phyloP scores from a whole-genome alignment of 306 rosid species.

The Cicer cuneatum region DNA sequence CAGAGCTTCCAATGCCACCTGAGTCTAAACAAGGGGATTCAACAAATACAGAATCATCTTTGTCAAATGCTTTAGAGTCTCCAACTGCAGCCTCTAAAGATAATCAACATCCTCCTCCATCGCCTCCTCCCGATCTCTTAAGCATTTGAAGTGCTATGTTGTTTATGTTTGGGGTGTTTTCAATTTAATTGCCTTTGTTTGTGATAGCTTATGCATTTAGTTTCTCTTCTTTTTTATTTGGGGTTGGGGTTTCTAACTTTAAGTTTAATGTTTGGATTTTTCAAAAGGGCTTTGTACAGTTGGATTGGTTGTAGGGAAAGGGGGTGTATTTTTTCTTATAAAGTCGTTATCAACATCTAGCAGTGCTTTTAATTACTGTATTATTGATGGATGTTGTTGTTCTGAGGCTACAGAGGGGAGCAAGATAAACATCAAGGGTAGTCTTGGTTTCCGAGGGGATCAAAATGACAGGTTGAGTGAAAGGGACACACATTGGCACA shows the following conservation, averaged over 20 bases:
- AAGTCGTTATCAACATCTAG: slow-evolving; percentile 45
- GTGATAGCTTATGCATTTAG: slow-evolving; percentile 41
- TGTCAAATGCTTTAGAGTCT: slow-evolving; percentile 57
- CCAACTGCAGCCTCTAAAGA: slow-evolving; percentile 54
- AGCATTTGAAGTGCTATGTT: slow-evolving; percentile 66
- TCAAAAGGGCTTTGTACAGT: slow-evolving; percentile 65
- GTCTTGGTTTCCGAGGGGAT: slow-evolving; percentile 21
- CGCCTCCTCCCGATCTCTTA: slow-evolving; percentile 83
- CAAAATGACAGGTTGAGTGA: slow-evolving; percentile 39
- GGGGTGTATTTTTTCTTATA: slow-evolving; percentile 40
- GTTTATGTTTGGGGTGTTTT: slow-evolving; percentile 44
- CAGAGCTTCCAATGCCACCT: slow-evolving; percentile 81
- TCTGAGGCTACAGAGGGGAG: slow-evolving; percentile 42
- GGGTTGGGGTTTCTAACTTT: slow-evolving; percentile 55
- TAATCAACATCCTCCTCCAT: slow-evolving; percentile 55
- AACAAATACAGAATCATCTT: slow-evolving; percentile 55
- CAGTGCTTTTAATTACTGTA: slow-evolving; percentile 49
- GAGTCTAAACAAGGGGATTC: slow-evolving; percentile 58
- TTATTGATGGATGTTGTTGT: slow-evolving; percentile 44
- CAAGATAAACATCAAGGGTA: slow-evolving; percentile 42
- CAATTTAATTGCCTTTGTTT: slow-evolving; percentile 44
- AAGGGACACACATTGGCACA: slow-evolving; percentile 47
- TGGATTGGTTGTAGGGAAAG: slow-evolving; percentile 56
- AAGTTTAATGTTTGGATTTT: slow-evolving; percentile 50
- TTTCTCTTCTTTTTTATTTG: slow-evolving; percentile 29